Evolutionary conservation across 1,284 basidiomycete genomes (phyloP), one percentile per base, ranked within the genome.

Genomic region (Hortiboletus rubellus): DNA sequence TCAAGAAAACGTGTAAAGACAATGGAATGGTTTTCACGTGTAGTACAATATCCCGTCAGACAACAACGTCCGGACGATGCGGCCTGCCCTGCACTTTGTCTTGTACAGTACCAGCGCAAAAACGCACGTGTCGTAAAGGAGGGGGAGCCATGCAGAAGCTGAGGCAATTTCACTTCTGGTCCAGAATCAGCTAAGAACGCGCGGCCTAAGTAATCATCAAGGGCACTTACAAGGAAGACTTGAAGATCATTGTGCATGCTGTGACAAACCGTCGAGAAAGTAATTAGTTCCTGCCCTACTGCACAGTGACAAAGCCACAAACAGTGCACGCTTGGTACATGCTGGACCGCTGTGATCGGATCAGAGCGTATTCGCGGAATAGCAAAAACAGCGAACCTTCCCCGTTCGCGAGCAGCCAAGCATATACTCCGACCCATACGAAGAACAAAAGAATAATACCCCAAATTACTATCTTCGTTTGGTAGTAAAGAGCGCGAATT

Each of bases 1-100:
- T 36, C 22, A n/a, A 22, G 17, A 4, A 37, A 36, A 38, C n/a
- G 5, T 42, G 24, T 40, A 42, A 12, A 50, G 33, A 24, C 15
- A 12, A 45, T 17, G 22, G n/a, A 43, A 49, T 4, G 3, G 11
- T 18, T 66, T 42, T 45, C 36, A 78, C 79, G 72, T 73, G 55
- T 79, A 81, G 59, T 81, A 81, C 34, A 77, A 37, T n/a, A 79
- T 52, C 3, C 80, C 80, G 42, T 81, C 77, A 47, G 71, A 64
- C 5, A 79, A 62, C 27, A 82, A 43, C 9, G 72, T 68, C 22
- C 63, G 66, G 44, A 77, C 47, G 12, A 78, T 64, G 34, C 65
- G 68, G 5, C 73, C 68, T 1, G 64, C 15, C 34, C 40, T 37
- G 24, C 24, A 7, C 14, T 11, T 52, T 6, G 79, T 77, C 51